Evolutionary conservation across 345 rosid genomes (phyloP).

Genomic region (Eutrema japonicum): DNA sequence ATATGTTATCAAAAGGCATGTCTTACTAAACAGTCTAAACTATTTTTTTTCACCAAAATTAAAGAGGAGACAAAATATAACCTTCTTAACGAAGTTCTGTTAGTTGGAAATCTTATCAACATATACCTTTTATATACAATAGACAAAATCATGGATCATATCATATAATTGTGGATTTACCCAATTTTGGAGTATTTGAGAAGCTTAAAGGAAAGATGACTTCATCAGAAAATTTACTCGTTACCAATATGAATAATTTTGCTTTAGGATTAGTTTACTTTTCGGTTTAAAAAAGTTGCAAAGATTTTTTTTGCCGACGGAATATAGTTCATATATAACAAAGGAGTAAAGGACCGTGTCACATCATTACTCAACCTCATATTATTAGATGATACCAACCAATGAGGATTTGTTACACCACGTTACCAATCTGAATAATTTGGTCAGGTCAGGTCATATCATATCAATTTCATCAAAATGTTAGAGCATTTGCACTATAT

Average conservation of each 20-base stretch:
- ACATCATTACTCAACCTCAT: neutral
- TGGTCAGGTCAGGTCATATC: neutral
- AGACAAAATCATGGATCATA: neutral
- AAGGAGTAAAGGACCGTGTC: neutral
- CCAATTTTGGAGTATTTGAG: neutral
- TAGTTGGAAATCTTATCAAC: neutral
- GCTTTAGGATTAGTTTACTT: neutral
- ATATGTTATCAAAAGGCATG: neutral
- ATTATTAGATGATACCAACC: neutral
- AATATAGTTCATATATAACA: neutral
- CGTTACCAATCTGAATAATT: constrained; percentile 15
- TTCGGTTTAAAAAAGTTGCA: neutral
- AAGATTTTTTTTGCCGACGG: constrained; percentile 12
- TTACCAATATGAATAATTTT: neutral
- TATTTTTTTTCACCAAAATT: neutral
- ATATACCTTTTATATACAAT: neutral
- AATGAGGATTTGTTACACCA: neutral
- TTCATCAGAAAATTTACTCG: neutral
- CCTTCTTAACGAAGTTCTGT: neutral
- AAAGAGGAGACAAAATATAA: neutral
- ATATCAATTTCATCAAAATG: neutral
- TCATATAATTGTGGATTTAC: neutral
- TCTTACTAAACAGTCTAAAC: neutral
- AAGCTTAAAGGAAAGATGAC: neutral
- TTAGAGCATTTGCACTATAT: too few relatives aligned